These are phyloP conservation scores for Cercospora sp. DNA, from an alignment of 2,329 filamentous ascomycete genomes.

Conservation along the genomic window DNA sequence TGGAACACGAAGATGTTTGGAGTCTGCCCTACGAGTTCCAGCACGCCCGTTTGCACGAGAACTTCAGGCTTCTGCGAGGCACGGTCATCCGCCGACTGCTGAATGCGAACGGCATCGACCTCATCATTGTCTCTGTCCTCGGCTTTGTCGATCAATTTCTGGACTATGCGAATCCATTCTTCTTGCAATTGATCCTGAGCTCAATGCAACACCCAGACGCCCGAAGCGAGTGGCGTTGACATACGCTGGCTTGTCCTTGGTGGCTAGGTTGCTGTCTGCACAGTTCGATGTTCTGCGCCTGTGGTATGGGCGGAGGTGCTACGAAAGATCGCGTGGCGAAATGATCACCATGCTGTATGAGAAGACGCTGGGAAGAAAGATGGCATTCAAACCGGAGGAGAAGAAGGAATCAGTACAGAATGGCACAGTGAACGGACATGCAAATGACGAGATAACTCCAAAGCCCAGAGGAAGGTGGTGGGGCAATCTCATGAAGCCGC, in stretches of 20 bases:
- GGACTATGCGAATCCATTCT: constrained; percentile 60
- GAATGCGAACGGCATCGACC: constrained; percentile 75
- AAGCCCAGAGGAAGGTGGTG: constrained; percentile 7
- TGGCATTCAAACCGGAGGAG: constrained; percentile 38
- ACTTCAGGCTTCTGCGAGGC: constrained; percentile 72
- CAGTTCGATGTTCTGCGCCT: constrained; percentile 69
- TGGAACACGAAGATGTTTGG: constrained; percentile 83
- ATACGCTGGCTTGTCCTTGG: constrained; percentile 65
- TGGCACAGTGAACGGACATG: constrained; percentile 27
- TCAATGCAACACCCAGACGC: constrained; percentile 60
- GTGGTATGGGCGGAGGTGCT: constrained; percentile 82
- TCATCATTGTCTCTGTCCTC: constrained; percentile 66
- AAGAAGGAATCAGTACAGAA: constrained; percentile 22
- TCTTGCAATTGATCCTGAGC: constrained; percentile 70
- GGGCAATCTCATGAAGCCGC: constrained; percentile 7
- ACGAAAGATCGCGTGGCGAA: constrained; percentile 81
- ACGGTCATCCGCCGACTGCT: constrained; percentile 70
- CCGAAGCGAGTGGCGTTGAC: constrained; percentile 61
- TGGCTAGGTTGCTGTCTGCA: constrained; percentile 60
- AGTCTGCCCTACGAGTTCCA: constrained; percentile 77
- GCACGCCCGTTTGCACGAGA: constrained; percentile 70
- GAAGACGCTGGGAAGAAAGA: constrained; percentile 71
- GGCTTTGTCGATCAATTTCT: constrained; percentile 63
- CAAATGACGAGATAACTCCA: constrained; percentile 1
- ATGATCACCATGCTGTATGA: constrained; percentile 83